Evolutionary conservation across 192 early-diverging fungal species (phyloP).

Genomic region (Podochytrium sp.): DNA sequence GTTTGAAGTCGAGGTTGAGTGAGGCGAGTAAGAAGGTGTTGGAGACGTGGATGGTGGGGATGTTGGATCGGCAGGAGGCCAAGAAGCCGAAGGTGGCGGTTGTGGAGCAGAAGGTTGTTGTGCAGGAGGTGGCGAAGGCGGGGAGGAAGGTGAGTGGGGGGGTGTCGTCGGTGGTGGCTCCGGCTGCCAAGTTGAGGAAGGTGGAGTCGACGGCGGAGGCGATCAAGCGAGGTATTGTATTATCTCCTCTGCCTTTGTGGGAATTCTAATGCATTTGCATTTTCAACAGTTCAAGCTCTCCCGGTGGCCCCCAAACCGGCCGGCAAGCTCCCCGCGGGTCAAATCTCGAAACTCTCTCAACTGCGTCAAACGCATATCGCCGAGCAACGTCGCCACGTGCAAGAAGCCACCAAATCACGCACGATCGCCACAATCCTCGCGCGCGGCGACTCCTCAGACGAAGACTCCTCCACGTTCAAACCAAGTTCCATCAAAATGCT

Average conservation of each 20-base stretch:
- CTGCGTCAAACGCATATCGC: constrained; percentile 18
- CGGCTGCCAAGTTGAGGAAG: neutral
- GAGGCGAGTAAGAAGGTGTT: neutral
- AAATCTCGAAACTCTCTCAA: constrained; percentile 15
- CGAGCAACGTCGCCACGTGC: neutral
- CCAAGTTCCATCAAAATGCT: constrained; percentile 16
- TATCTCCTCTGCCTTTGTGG: neutral
- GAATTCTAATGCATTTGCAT: neutral
- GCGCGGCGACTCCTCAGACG: constrained; percentile 17
- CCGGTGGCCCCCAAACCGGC: neutral
- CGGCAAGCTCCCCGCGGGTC: neutral
- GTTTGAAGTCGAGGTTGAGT: constrained; percentile 19
- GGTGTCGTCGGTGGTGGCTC: neutral
- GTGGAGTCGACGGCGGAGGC: neutral
- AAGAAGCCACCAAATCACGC: neutral
- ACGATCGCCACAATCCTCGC: constrained; percentile 6
- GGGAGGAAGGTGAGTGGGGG: neutral
- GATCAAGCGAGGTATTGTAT: neutral
- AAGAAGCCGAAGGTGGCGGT: constrained; percentile 7
- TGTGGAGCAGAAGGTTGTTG: neutral
- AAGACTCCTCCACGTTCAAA: neutral
- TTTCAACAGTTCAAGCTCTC: neutral
- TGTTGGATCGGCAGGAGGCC: constrained; percentile 7
- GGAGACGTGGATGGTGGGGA: constrained; percentile 2
- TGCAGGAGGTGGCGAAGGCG: neutral